Base-by-base conservation (phyloP, 306 rosid genomes). In the Glycine latifolia region DNA sequence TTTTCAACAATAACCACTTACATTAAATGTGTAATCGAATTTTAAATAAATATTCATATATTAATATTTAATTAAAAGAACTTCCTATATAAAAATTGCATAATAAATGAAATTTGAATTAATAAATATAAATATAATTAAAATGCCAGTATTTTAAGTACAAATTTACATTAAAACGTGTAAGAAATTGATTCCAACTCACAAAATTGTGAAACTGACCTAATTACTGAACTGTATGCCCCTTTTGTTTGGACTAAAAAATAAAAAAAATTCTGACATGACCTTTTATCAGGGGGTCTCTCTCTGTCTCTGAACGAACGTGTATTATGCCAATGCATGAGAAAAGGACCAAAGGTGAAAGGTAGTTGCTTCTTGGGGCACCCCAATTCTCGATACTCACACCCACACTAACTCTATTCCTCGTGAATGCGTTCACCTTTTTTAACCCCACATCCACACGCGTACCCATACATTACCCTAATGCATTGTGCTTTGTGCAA, bases 331-430 rank as follows among this genome's bases (percentile, higher is more conserved):
- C 85, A 47, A 80, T 80, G 87, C 71, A 33, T 8, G 65, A 75
- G 81, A 83, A 84, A 79, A 67, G 79, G 44, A 52, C 73, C 15
- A 37, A 35, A 63, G 70, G 17, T 61, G 58, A 61, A 75, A 79
- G 81, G 43, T 60, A 10, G 70, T 79, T 79, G 80, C 80, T 79
- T 81, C 69, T 74, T 75, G 75, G 85, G 80, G 43, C 2, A 82
- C 77, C 77, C 12, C 65, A 53, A 47, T 66, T 31, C 61, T 74
- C 74, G 4, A 73, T 65, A 58, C 48, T 11, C 17, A 8, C 6
- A 8, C 7, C 11, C 52, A 1, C 9, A 0, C 3, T 47, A 47
- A 65, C 41, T 48, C 43, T 37, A 41, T 39, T n/a, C 0, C 71
- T 66, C 73, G 53, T 44, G 73, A 67, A 67, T 15, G 35, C 8